Evolutionary conservation across 1,139 yeast genomes (phyloP), one percentile per base, ranked within the genome.

Genomic region (Candida labiduridarum): DNA sequence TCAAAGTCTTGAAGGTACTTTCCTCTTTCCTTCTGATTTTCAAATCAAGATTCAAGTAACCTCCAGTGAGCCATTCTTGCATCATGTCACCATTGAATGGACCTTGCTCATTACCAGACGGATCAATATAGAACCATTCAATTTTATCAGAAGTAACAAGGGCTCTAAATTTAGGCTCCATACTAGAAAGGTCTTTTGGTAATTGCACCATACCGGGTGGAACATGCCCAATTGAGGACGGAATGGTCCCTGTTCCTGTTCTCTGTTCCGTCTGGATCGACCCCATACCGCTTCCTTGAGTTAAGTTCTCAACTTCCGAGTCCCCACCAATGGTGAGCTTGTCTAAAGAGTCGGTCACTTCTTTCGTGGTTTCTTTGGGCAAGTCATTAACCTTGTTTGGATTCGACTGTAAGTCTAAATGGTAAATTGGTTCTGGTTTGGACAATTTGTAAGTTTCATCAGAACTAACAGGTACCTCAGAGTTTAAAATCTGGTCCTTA

Each of bases 61-160:
- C 84, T 31, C 79, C 81, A 5, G 78, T 64, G 53, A 79, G 80
- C 96, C 96, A 89, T 48, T 76, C 83, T 56, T 89, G 95, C 96
- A 89, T 89, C 71, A 80, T 69, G 27, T 72, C 68, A 1, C 95
- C 91, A 48, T 76, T 76, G 64, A 89, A 89, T 2, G 96, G 96
- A 22, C 96, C 96, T 62, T 88, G 96, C 54, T 83, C 85, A 49
- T 70, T 78, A 1, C 89, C 89, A 44, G 78, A 67, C 0, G 89
- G 84, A 63, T 89, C 96, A 51, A 84, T 71, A 62, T 89, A 89
- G 52, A 69, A 73, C 96, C 96, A 89, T 50, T 77, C 72, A 58
- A 85, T 76, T 48, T 74, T 68, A 19, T 71, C 79, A 11, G 76
- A 64, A 1, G 65, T 48, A 31, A 67, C 49, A 29, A 66, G 57